Percentiles rank a stretch among this genome's conserved stretches.
phyloP scores from a whole-genome alignment of 139 green algal species.

The Dunaliella sp. region DNA sequence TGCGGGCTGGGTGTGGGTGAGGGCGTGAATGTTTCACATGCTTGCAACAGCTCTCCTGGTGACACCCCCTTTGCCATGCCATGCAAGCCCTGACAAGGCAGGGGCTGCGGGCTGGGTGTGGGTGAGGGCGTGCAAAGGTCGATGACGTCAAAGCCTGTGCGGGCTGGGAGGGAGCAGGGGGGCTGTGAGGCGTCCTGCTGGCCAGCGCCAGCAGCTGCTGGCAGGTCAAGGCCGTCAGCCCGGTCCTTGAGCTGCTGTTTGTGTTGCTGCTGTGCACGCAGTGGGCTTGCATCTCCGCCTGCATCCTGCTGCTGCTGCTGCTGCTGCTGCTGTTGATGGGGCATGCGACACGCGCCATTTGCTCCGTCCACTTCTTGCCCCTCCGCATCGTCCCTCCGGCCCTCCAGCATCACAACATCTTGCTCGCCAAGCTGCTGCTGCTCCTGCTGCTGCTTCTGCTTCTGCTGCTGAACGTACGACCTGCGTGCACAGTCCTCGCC shows the following conservation, averaged over 20 bases:
- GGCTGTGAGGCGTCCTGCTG: background rate
- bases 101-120: background rate
- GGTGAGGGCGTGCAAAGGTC: background rate
- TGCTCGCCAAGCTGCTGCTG: slow-evolving; percentile 2
- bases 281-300: background rate
- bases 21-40: too few species aligned
- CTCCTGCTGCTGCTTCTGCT: slow-evolving; percentile 14
- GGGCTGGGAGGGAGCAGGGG: background rate
- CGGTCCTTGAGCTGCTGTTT: too few species aligned
- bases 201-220: too few species aligned
- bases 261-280: background rate
- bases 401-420: background rate
- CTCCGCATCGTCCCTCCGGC: background rate
- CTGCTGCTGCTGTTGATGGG: background rate
- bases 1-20: background rate
- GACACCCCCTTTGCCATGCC: too few species aligned
- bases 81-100: too few species aligned
- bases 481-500: too few species aligned
- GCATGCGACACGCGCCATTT: too few species aligned
- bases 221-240: too few species aligned
- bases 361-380: too few species aligned
- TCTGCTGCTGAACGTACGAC: too few species aligned
- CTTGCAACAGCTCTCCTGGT: too few species aligned
- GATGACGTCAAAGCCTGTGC: background rate
- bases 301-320: background rate